A percentile compares a stretch with the other conserved stretches of the same genome.
phyloP scores from a whole-genome alignment of 192 early-diverging fungal genomes.

The Borealophlyctis nickersoniae region DNA sequence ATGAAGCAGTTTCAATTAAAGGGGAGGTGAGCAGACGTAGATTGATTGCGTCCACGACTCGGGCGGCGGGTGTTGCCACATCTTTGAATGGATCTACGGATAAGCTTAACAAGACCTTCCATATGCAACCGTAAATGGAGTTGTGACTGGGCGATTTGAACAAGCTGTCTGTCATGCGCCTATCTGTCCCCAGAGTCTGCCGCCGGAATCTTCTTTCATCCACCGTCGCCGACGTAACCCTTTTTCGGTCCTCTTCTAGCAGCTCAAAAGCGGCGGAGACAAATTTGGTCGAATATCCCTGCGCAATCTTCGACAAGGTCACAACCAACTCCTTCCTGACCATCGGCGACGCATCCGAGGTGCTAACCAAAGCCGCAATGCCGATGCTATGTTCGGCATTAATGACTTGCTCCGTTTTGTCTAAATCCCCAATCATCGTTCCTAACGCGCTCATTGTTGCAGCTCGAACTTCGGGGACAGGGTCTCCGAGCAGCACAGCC shows the following conservation, averaged over 20 bases:
- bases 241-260: constrained; percentile 47
- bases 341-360: constrained; percentile 81
- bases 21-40: not conserved
- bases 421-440: constrained; percentile 69
- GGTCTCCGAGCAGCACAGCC: constrained; percentile 56
- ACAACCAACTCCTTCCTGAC: constrained; percentile 86
- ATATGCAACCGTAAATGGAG: constrained; percentile 64
- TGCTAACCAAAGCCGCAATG: constrained; percentile 60
- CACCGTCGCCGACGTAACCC: constrained; percentile 15
- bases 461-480: constrained; percentile 78
- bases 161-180: not conserved
- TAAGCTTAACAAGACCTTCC: constrained; percentile 80
- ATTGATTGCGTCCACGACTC: constrained; percentile 67
- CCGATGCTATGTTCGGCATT: constrained; percentile 73
- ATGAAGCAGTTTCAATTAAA: not conserved
- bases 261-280: constrained; percentile 61
- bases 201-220: constrained; percentile 21
- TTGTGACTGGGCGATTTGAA: constrained; percentile 24
- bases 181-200: not conserved
- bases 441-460: constrained; percentile 78
- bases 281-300: constrained; percentile 63
- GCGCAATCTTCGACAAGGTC: constrained; percentile 70
- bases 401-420: constrained; percentile 56
- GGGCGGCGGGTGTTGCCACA: constrained; percentile 64
- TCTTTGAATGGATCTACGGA: constrained; percentile 79